These are phyloP conservation scores for Pyronema domesticum DNA, from an alignment of 495 filamentous ascomycete species.

Conservation along the genomic window DNA sequence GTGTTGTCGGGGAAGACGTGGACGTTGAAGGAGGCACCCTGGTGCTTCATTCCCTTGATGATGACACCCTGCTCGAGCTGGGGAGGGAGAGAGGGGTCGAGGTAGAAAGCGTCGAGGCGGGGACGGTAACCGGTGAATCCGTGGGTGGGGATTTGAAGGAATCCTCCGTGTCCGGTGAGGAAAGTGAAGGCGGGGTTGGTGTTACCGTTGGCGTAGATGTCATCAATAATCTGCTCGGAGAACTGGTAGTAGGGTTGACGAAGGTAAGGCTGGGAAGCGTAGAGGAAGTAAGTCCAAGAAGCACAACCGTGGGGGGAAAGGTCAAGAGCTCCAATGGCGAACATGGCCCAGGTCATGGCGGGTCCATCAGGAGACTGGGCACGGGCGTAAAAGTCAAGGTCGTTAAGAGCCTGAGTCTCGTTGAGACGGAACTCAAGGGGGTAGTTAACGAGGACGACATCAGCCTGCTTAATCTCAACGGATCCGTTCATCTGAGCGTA, in stretches of 20 bases:
- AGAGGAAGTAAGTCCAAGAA: conserved; percentile 37
- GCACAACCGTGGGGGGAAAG: conserved; percentile 38
- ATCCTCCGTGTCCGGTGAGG: conserved; percentile 41
- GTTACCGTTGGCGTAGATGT: conserved; percentile 42
- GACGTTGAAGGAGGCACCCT: conserved; percentile 20
- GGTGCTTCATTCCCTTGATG: conserved; percentile 24
- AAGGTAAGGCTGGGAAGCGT: conserved; percentile 35
- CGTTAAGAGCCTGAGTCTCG: conserved; percentile 21
- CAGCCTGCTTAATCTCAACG: conserved; percentile 41
- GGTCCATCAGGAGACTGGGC: conserved; percentile 40
- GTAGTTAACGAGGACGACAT: conserved; percentile 40
- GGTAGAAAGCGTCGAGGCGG: conserved; percentile 32
- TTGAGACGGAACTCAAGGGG: conserved; percentile 31
- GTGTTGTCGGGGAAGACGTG: conserved; percentile 11
- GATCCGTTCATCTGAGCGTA: conserved; percentile 42
- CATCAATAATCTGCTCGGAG: conserved; percentile 54
- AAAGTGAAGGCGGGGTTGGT: conserved; percentile 44
- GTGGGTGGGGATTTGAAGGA: conserved; percentile 35
- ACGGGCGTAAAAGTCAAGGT: conserved; percentile 41
- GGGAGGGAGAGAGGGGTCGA: conserved; percentile 38
- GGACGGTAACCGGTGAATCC: conserved; percentile 38
- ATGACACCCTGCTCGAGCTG: conserved; percentile 30
- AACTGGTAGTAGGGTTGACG: conserved; percentile 42
- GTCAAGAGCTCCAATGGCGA: conserved; percentile 36
- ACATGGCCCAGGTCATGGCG: conserved; percentile 44